phyloP scores from a whole-genome alignment of 2,329 filamentous ascomycete species.

The Phialemoniopsis sp. region DNA sequence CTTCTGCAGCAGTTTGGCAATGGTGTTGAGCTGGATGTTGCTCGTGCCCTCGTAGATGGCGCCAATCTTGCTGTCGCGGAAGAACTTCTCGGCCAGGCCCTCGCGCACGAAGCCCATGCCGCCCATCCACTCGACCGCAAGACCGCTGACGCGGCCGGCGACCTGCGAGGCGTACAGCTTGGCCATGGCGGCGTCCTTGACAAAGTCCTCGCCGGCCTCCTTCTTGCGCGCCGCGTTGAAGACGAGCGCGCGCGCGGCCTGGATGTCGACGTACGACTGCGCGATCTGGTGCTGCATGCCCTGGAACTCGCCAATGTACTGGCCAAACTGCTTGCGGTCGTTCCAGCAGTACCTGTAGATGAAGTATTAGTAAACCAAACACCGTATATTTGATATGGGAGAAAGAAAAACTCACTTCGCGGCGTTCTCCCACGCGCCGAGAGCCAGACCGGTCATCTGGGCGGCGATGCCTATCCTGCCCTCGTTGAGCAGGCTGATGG shows the following conservation, averaged over 20 bases:
- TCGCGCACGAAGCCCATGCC: slow-evolving; percentile 98
- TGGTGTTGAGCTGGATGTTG: slow-evolving; percentile 66
- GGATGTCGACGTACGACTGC: slow-evolving; percentile 91
- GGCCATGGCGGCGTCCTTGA: slow-evolving; percentile 95
- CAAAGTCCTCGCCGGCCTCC: slow-evolving; percentile 94
- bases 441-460: slow-evolving; percentile 95
- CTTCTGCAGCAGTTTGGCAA: slow-evolving; percentile 60
- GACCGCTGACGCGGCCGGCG: slow-evolving; percentile 77
- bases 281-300: slow-evolving; percentile 99
- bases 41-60: slow-evolving; percentile 94
- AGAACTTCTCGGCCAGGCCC: slow-evolving; percentile 96
- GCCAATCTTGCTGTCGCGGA: slow-evolving; percentile 96
- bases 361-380: no score
- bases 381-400: no score
- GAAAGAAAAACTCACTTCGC: slow-evolving; percentile 55
- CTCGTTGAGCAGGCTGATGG: slow-evolving; percentile 90
- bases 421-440: slow-evolving; percentile 94
- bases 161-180: slow-evolving; percentile 95
- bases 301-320: slow-evolving; percentile 93
- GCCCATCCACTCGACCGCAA: slow-evolving; percentile 98
- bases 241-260: slow-evolving; percentile 84
- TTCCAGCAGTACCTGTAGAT: slow-evolving; percentile 81
- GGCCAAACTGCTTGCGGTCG: slow-evolving; percentile 94
- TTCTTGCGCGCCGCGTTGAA: slow-evolving; percentile 98
- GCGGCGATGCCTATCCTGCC: slow-evolving; percentile 96